Evolutionary conservation across 108 stramenopile species (phyloP), one percentile per base, ranked within the genome.

Genomic region (Nitzschia sp.): DNA sequence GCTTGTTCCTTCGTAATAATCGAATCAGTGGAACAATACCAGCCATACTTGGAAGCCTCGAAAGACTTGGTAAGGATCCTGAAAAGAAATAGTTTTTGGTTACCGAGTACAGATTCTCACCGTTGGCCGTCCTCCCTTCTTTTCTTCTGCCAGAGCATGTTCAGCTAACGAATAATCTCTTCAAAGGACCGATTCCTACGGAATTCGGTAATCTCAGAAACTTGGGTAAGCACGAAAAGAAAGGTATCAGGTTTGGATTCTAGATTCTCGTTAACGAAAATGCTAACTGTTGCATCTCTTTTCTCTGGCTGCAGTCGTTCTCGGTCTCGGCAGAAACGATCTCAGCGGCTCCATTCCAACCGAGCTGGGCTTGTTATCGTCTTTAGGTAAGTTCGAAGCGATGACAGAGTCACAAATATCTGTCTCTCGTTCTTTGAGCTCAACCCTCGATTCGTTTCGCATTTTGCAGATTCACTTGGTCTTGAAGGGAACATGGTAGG

Each of bases 271-370:
- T n/a, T n/a, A n/a, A n/a, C n/a, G n/a, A n/a, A n/a, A n/a, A n/a
- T n/a, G n/a, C n/a, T n/a, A n/a, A n/a, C n/a, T n/a, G n/a, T 52
- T 52, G 13, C 5, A 23, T 19, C 50, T 52, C 23, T 6, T n/a
- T 52, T 52, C n/a, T 13, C 38, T 41, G 38, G 6, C 23, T 4
- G 19, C 50, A 36, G 35, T 2, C 1, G 2, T 47, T 26, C 19
- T 73, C 29, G 59, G 63, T 46, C 41, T 80, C 33, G 68, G 71
- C 19, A 66, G 63, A 55, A 85, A 85, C 58, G n/a, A 35, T 35
- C 54, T 88, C 32, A 55, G 26, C 0, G 87, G 87, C 28, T 71
- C 71, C 8, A 59, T 88, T 22, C 83, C 87, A 21, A 15, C 41
- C 32, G 63, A 75, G 35, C 25, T 80, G 26, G 66, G 77, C 4